Base-by-base conservation (phyloP, 192 early-diverging fungal genomes). In the Coemansia sp. region DNA sequence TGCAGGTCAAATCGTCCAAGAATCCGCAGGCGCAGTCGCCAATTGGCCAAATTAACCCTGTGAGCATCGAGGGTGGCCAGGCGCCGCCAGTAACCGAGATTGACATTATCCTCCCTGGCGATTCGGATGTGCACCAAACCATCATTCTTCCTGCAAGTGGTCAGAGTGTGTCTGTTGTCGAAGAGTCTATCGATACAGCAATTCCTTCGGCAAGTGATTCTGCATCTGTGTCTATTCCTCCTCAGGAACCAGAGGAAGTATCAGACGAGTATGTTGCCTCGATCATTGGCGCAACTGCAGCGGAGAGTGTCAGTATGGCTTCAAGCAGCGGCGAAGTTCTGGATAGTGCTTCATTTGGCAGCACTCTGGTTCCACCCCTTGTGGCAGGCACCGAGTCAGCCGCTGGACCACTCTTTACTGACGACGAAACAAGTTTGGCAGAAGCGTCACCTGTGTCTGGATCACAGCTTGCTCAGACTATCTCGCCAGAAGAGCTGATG, bases 41-140 rank as follows among this genome's bases (percentile, higher is more conserved):
- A 27, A 27, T 45, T 22, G 62, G 64, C 59, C 61, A 69, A 35
- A 53, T 72, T 32, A 81, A 74, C 19, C 41, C 65, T 12, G 55
- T 81, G 13, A 75, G 53, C 43, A 75, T 81, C 48, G 78, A 81
- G 61, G 78, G 78, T 8, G 78, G 78, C 38, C 59, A 74, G 47
- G 78, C 69, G 5, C 62, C 35, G 11, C 78, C 66, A 2, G 68
- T 69, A 5, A 81, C 78, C 26, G 59, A 81, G 38, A 74, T 81
- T 18, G 78, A 81, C 16, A 72, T 81, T 19, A 81, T 81, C 47
- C 69, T 81, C 57, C 78, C 78, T 3, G 78, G 78, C 1, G 66
- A 75, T 3, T 69, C 73, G 2, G 65, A 32, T 26, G 69, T 62
- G 4, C 78, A 81, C 48, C 68, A 81, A 27, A 81, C 78, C 0